A percentile compares a stretch with the other conserved stretches of the same genome.
These are phyloP conservation scores for Ophiostoma novo-ulmi DNA, from an alignment of 2,329 filamentous ascomycete species.

Conservation along the genomic window DNA sequence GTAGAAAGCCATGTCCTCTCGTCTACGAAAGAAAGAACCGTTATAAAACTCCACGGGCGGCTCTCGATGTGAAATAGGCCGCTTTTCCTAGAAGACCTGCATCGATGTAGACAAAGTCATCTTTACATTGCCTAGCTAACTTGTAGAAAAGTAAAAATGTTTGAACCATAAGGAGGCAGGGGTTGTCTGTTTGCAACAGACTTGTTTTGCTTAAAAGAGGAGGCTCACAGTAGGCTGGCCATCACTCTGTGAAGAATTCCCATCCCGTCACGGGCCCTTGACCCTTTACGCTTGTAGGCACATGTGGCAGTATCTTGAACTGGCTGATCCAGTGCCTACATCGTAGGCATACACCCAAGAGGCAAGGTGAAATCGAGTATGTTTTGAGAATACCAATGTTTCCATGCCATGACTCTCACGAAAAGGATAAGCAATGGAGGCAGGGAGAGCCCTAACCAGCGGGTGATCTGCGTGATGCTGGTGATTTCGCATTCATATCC, in stretches of 20 bases:
- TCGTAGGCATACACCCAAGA: background rate
- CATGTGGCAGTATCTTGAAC: background rate
- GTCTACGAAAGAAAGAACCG: background rate
- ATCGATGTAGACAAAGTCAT: background rate
- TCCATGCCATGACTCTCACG: background rate
- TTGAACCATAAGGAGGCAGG: background rate
- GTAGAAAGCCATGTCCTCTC: background rate
- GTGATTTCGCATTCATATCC: background rate
- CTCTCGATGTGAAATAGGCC: background rate
- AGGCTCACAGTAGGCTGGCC: background rate
- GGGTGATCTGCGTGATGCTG: background rate
- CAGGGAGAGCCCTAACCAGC: background rate
- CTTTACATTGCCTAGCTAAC: too few relatives aligned
- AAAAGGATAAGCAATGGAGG: too few relatives aligned
- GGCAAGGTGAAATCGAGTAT: background rate
- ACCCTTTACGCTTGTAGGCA: background rate
- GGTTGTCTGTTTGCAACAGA: background rate
- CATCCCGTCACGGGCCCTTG: too few relatives aligned
- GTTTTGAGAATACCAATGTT: background rate
- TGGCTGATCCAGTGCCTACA: background rate
- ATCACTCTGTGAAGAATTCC: background rate
- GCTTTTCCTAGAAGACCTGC: background rate
- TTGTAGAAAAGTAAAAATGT: background rate
- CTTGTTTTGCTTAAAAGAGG: background rate
- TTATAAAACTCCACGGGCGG: background rate